Evolutionary conservation across 208 protist species (phyloP).

Genomic region (Trypanosoma grayi): DNA sequence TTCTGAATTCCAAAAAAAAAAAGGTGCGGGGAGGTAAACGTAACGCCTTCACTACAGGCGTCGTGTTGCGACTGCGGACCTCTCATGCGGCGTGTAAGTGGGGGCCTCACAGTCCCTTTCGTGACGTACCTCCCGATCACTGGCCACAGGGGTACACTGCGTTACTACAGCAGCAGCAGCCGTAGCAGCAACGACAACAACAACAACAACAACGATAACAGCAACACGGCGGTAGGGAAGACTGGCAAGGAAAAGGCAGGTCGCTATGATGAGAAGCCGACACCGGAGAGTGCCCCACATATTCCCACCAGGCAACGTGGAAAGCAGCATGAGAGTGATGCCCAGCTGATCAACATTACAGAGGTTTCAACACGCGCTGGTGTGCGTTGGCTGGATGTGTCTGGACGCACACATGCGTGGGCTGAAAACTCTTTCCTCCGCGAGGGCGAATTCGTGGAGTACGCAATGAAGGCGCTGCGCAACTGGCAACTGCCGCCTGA

Average conservation of each 20-base stretch:
- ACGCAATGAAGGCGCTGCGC: conserved; percentile 35
- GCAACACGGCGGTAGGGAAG: too few species aligned
- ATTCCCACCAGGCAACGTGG: too few species aligned
- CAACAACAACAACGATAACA: too few species aligned
- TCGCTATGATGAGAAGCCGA: too few species aligned
- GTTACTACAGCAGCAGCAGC: too few species aligned
- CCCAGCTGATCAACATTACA: conserved; percentile 31
- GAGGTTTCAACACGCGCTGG: conserved; percentile 41
- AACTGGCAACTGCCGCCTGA: conserved; percentile 27
- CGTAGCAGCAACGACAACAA: too few species aligned
- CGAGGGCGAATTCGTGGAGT: conserved; percentile 40
- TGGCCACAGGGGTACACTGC: too few species aligned
- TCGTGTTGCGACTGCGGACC: not conserved
- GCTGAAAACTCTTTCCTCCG: conserved; percentile 23
- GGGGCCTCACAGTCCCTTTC: not conserved
- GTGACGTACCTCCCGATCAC: not conserved
- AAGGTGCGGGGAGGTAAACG: too few species aligned
- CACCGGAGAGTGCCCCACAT: not conserved
- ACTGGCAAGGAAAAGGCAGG: too few species aligned
- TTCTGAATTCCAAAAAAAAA: not conserved
- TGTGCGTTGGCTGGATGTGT: conserved; percentile 53
- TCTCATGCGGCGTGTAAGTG: not conserved
- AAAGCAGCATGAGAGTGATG: not conserved
- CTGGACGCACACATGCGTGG: conserved; percentile 24
- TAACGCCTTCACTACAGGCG: too few species aligned